phyloP scores from a whole-genome alignment of 768 basidiomycete genomes.

The Phylloporus arenicola region DNA sequence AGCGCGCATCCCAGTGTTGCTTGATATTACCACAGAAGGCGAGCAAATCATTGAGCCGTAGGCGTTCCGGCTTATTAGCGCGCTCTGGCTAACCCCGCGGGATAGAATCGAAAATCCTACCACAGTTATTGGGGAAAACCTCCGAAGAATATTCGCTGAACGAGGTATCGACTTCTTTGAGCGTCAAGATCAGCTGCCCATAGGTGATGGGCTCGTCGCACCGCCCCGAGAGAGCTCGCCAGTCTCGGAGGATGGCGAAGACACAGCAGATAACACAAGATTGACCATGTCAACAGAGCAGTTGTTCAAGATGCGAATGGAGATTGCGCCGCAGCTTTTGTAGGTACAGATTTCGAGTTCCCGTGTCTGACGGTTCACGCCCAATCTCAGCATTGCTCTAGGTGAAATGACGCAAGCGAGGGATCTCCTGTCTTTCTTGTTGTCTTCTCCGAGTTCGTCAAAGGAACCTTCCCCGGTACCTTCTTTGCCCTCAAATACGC shows the following conservation, averaged over 20 bases:
- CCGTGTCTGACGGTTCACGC: conserved; percentile 11
- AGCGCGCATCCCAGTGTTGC: conserved; percentile 51
- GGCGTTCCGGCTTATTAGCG: conserved; percentile 22
- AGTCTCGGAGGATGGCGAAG: conserved; percentile 23
- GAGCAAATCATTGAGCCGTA: conserved; percentile 70
- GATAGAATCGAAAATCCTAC: conserved; percentile 51
- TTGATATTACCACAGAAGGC: conserved; percentile 68
- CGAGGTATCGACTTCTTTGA: conserved; percentile 77
- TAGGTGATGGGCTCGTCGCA: conserved; percentile 19
- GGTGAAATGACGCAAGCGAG: conserved; percentile 78
- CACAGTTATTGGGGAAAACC: conserved; percentile 55
- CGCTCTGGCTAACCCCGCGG: conserved; percentile 14
- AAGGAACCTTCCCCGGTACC: conserved; percentile 29
- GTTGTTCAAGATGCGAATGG: conserved; percentile 64
- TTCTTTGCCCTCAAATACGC: conserved; percentile 29
- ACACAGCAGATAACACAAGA: conserved; percentile 27
- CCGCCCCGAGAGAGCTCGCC: conserved; percentile 25
- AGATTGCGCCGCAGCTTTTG: conserved; percentile 68
- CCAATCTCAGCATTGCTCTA: conserved; percentile 51
- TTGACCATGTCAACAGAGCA: conserved; percentile 69
- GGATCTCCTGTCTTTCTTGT: conserved; percentile 59
- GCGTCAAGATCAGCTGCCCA: conserved; percentile 30
- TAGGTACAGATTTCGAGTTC: conserved; percentile 36
- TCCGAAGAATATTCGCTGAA: conserved; percentile 67
- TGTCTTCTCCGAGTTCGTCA: conserved; percentile 37